Percentiles rank a stretch among this genome's conserved stretches.
phyloP scores from a whole-genome alignment of 2,329 filamentous ascomycete species.

The Alternaria triticina region DNA sequence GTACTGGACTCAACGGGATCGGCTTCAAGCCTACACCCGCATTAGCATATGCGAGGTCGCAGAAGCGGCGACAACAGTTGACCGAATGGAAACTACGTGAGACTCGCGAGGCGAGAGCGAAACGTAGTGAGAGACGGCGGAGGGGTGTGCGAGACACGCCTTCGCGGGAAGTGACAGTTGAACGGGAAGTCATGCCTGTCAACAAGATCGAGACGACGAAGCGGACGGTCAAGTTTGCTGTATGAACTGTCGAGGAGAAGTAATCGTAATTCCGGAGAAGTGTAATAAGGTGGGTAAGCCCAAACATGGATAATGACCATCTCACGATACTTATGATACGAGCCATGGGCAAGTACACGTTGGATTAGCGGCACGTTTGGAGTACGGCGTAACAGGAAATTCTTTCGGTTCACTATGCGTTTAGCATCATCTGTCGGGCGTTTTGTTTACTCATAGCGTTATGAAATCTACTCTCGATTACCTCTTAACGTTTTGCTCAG shows the following conservation, averaged over 20 bases:
- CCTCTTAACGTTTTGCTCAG: background rate
- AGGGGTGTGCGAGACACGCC: constrained; percentile 37
- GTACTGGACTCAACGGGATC: constrained; percentile 68
- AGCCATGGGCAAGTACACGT: constrained; percentile 2
- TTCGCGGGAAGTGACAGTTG: constrained; percentile 37
- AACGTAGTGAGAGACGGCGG: constrained; percentile 59
- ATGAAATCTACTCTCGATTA: background rate
- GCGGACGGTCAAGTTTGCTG: constrained; percentile 43
- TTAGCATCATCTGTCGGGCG: background rate
- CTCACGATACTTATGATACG: constrained; percentile 23
- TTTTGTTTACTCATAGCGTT: background rate
- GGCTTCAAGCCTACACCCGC: constrained; percentile 68
- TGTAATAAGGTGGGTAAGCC: background rate
- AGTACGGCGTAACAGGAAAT: constrained; percentile 10
- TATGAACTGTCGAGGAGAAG: constrained; percentile 19
- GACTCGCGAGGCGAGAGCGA: constrained; percentile 64
- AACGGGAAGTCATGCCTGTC: constrained; percentile 30
- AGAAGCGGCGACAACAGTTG: constrained; percentile 64
- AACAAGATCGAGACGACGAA: constrained; percentile 20
- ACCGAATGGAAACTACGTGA: constrained; percentile 66
- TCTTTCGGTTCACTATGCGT: background rate
- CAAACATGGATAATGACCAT: constrained; percentile 25
- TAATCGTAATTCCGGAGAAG: constrained; percentile 25
- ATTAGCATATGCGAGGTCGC: constrained; percentile 62
- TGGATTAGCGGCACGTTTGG: constrained; percentile 12